Percentiles rank a stretch among this genome's conserved stretches.
Conservation (phyloP, 1,139 yeast genomes). For the Meyerozyma elateridarum region DNA sequence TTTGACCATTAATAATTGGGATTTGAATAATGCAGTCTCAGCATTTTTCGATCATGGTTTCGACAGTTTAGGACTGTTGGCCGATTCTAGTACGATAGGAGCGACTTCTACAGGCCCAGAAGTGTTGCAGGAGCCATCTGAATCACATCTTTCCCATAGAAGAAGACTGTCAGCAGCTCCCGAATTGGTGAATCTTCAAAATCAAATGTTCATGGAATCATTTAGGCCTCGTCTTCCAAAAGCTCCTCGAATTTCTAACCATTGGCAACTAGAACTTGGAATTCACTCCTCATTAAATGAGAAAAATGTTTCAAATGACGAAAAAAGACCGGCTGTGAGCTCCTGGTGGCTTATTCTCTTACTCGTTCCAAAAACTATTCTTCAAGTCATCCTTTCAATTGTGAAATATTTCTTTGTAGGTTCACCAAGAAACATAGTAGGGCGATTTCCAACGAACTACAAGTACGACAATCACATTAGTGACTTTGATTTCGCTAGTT, state of each 20-base stretch:
- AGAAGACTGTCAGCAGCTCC: conserved; percentile 6
- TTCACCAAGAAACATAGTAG: conserved; percentile 11
- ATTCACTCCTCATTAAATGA: conserved; percentile 36
- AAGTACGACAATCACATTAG: conserved; percentile 14
- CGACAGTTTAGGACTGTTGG: conserved; percentile 12
- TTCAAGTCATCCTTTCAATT: conserved; percentile 31
- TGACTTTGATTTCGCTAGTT: conserved; percentile 6
- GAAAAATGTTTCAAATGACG: conserved; percentile 8
- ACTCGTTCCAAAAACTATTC: conserved; percentile 41
- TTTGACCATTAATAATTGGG: conserved; percentile 40
- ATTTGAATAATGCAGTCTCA: conserved; percentile 47
- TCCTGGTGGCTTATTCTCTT: conserved; percentile 42
- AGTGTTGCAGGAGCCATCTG: conserved; percentile 11
- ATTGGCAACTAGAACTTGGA: conserved; percentile 44
- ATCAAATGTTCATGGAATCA: conserved; percentile 30
- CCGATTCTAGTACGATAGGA: conserved; percentile 4
- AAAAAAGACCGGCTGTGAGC: conserved; percentile 11
- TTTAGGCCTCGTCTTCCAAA: conserved; percentile 38
- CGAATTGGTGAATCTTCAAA: conserved; percentile 24
- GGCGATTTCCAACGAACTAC: conserved; percentile 12
- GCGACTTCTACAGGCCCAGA: conserved; percentile 14
- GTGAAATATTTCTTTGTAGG: conserved; percentile 27
- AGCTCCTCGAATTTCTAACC: conserved; percentile 36
- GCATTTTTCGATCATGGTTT: conserved; percentile 50
- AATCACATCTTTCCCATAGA: conserved; percentile 8